phyloP scores from a whole-genome alignment of 2,329 filamentous ascomycete species.

The Talaromyces islandicus region DNA sequence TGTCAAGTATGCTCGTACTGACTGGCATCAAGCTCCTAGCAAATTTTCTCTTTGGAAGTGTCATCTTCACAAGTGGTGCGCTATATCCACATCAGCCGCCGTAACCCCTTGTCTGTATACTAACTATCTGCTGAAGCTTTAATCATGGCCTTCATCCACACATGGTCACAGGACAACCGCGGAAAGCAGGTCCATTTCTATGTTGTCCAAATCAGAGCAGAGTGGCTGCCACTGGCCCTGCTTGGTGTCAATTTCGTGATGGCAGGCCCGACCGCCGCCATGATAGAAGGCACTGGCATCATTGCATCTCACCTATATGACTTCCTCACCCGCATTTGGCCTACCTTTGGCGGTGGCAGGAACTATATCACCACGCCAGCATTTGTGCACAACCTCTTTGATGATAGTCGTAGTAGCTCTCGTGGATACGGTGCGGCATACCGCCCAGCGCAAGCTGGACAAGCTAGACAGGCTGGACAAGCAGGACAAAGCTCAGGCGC shows the following conservation, averaged over 20 bases:
- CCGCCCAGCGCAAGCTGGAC: neutral
- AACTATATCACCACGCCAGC: constrained; percentile 70
- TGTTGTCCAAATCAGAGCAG: constrained; percentile 75
- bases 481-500: neutral
- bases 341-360: constrained; percentile 75
- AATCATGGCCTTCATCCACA: constrained; percentile 75
- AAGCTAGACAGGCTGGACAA: neutral
- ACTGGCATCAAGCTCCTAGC: constrained; percentile 36
- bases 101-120: constrained; percentile 2
- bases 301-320: constrained; percentile 84
- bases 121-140: constrained; percentile 47
- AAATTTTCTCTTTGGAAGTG: constrained; percentile 28
- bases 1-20: constrained; percentile 14
- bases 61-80: constrained; percentile 28
- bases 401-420: constrained; percentile 14
- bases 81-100: neutral
- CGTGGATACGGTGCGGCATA: neutral
- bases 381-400: constrained; percentile 64
- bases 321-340: constrained; percentile 82
- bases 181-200: constrained; percentile 71
- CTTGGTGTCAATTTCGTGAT: constrained; percentile 68
- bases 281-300: constrained; percentile 69
- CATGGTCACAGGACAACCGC: constrained; percentile 77
- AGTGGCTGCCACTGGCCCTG: constrained; percentile 75
- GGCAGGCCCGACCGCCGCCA: constrained; percentile 50